Evolutionary conservation across 2,329 filamentous ascomycete genomes (phyloP).

Genomic region (Hypoxylon sp.): DNA sequence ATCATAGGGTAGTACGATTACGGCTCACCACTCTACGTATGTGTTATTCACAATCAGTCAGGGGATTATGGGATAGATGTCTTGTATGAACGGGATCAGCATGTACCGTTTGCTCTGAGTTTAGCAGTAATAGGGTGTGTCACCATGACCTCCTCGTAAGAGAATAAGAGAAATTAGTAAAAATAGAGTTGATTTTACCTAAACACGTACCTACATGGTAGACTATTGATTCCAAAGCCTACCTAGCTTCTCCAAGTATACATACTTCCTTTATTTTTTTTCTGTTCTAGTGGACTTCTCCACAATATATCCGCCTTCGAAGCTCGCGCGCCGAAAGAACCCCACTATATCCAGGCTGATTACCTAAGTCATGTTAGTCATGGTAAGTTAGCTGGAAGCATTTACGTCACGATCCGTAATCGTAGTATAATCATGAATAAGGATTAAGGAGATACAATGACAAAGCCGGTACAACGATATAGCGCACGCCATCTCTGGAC

Average conservation of each 20-base stretch:
- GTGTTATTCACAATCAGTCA: conserved; percentile 15
- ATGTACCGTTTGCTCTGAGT: conserved; percentile 27
- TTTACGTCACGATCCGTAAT: conserved; percentile 58
- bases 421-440: conserved; percentile 40
- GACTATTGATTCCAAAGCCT: conserved; percentile 1
- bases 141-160: conserved; percentile 1
- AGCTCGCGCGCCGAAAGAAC: conserved; percentile 1
- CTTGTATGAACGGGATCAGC: conserved; percentile 28
- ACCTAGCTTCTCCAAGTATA: conserved; percentile 2
- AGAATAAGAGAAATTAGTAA: conserved; percentile 26
- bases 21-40: conserved; percentile 9
- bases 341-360: conserved; percentile 2
- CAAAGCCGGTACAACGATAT: conserved; percentile 34
- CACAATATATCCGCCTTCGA: conserved; percentile 5
- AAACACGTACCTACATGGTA: too few relatives aligned
- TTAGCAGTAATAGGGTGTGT: conserved; percentile 18
- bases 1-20: not conserved
- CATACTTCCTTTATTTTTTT: too few relatives aligned
- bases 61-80: conserved; percentile 31
- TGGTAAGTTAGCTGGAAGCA: conserved; percentile 2
- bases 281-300: too few relatives aligned
- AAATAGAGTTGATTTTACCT: conserved; percentile 41
- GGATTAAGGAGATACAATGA: conserved; percentile 38
- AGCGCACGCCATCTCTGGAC: conserved; percentile 31
- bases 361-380: conserved; percentile 20